Evolutionary conservation across 176 grass and related monocot species (phyloP), one percentile per base, ranked within the genome.

Genomic region (Raddia guianensis): DNA sequence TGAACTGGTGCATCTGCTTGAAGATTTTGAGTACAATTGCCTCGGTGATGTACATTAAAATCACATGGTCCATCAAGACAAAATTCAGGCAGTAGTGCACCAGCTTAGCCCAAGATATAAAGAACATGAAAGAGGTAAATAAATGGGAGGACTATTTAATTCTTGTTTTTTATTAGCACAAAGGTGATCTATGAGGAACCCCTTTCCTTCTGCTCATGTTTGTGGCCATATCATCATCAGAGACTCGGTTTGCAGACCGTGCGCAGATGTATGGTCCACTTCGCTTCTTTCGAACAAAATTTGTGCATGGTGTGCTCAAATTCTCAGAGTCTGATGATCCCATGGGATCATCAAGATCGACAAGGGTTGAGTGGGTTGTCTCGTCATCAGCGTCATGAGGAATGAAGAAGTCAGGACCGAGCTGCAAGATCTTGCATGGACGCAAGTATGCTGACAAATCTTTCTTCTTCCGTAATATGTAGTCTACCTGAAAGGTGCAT

Each of bases 151-250:
- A 79, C 61, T 66, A 83, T 83, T 75, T 71, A 77, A 68, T 54
- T 81, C 57, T 76, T 75, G 20, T 70, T 80, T 54, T 83, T 80
- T 89, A 76, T 91, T 88, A 98, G 91, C 95, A 94, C 66, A 98
- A 83, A 80, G 95, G 95, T 70, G 95, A 98, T 87, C 95, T 90
- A 77, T 88, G 88, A 72, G 95, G 95, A 71, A 88, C 91, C 53
- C 92, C 90, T 85, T 98, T 98, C 80, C 95, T 90, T 92, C 92
- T 94, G 87, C 92, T 98, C 85, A 92, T 98, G 54, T 86, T 94
- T 83, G 89, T 83, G 77, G 74, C 72, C 87, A 94, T 92, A 33
- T 88, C 90, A 71, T 98, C 95, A 16, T 91, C 86, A 65, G 92
- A 84, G 13, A 87, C 86, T 68, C 83, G 78, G 21, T 80, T 94